These are phyloP conservation scores for Zea luxurians DNA, from an alignment of 176 grass and related monocot species.

Conservation along the genomic window DNA sequence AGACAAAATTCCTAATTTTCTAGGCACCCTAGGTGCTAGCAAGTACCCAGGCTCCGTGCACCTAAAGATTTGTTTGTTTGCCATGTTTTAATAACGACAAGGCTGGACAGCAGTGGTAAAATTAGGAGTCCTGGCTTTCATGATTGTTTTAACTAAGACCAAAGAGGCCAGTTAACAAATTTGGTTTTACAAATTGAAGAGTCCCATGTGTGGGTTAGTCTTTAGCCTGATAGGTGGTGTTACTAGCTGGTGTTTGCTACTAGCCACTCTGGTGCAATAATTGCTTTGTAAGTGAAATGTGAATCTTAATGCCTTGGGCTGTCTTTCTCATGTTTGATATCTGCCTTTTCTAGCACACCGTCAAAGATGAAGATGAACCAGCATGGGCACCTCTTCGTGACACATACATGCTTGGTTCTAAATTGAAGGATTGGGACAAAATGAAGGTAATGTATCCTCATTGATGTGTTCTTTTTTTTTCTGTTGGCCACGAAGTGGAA, in stretches of 20 bases:
- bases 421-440: slow-evolving; percentile 89
- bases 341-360: slow-evolving; percentile 41
- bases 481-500: not conserved
- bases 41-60: too few species aligned
- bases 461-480: not conserved
- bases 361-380: slow-evolving; percentile 59
- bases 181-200: not conserved
- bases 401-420: slow-evolving; percentile 79
- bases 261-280: not conserved
- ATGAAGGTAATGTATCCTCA: slow-evolving; percentile 42
- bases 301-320: not conserved
- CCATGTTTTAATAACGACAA: not conserved
- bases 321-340: slow-evolving; percentile 7
- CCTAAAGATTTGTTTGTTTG: not conserved
- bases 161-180: not conserved
- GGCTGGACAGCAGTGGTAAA: not conserved
- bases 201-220: not conserved
- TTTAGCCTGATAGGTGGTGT: not conserved
- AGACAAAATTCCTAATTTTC: not conserved
- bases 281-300: not conserved
- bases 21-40: too few species aligned
- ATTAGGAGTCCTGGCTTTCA: not conserved
- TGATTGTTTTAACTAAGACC: not conserved
- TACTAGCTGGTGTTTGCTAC: not conserved
- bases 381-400: slow-evolving; percentile 71